phyloP scores from a whole-genome alignment of 805 yeast species.

The Schwanniomyces yamadae region DNA sequence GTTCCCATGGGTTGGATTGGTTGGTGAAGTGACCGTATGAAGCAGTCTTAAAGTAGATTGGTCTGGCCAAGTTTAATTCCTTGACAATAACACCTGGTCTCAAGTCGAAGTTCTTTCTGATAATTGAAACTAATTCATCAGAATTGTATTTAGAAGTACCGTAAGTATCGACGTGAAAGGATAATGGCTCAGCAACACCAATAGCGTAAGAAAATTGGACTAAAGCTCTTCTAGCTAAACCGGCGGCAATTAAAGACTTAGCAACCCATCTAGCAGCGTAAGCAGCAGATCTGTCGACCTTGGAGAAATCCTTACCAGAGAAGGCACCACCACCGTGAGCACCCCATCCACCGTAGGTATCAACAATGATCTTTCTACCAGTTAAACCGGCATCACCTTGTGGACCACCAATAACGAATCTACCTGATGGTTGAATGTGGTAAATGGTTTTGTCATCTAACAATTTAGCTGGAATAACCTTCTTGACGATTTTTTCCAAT shows the following conservation, averaged over 20 bases:
- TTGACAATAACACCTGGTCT: constrained; percentile 99
- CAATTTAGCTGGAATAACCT: constrained; percentile 86
- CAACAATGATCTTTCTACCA: constrained; percentile 99
- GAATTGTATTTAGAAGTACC: constrained; percentile 93
- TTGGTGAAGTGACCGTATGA: constrained; percentile 99
- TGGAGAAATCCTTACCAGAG: constrained; percentile 99
- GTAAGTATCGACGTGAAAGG: constrained; percentile 95
- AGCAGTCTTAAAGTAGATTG: constrained; percentile 98
- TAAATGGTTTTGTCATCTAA: constrained; percentile 93
- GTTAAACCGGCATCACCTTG: constrained; percentile 99
- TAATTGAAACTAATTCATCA: constrained; percentile 86
- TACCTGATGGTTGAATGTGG: constrained; percentile 99
- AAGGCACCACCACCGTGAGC: constrained; percentile 99
- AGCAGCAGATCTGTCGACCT: constrained; percentile 99
- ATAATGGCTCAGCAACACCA: constrained; percentile 99
- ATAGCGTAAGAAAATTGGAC: constrained; percentile 99
- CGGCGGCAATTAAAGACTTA: constrained; percentile 93
- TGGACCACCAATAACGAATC: constrained; percentile 99
- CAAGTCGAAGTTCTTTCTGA: constrained; percentile 92
- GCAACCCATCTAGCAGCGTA: constrained; percentile 99
- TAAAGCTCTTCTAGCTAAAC: constrained; percentile 93
- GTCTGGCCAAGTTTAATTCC: constrained; percentile 97
- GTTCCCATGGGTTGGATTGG: constrained; percentile 98
- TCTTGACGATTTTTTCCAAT: constrained; percentile 76
- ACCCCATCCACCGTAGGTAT: constrained; percentile 99